Evolutionary conservation across 768 basidiomycete species (phyloP), one percentile per base, ranked within the genome.

Genomic region (Pulveroboletus ravenelii): DNA sequence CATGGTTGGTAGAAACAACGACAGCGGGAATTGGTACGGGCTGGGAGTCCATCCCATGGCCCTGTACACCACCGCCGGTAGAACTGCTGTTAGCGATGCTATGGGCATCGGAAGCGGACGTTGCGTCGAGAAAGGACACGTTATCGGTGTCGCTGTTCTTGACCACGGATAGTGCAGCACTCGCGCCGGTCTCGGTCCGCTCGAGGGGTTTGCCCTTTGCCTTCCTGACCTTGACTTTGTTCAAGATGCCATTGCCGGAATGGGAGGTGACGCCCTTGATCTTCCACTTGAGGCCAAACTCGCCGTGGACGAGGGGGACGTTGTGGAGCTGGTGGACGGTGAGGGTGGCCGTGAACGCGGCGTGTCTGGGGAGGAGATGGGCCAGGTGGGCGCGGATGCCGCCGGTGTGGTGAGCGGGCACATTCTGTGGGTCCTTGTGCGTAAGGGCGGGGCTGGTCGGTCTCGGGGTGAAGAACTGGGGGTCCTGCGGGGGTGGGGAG

Each of bases 231-330:
- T 70, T 73, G 58, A 72, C 71, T 65, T 70, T 74, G 38, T 65
- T 55, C 34, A 78, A 60, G 30, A 81, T 58, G 3, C 79, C 75
- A 27, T 60, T 57, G 61, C 75, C 71, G 17, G 69, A 53, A 13
- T 67, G 64, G 3, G 74, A 65, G 34, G 69, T 70, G 30, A 73
- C 75, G 55, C 81, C 75, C 72, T 81, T 85, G 67, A 89, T 79
- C 66, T 80, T 84, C 86, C 88, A 89, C 18, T 75, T 72, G 6
- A 84, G 77, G 17, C 74, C 80, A 61, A 89, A 88, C 60, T 86
- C 78, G 54, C 87, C 87, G 37, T 72, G 70, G 31, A 88, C 79
- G 50, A 88, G 78, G 0, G 88, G 88, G 0, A 90, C 82, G 56
- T 80, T 84, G 17, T 78, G 74, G 18, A 90, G 75, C 56, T 87